A percentile compares a stretch with the other conserved stretches of the same genome.
Conservation (phyloP, 1,284 basidiomycete genomes). For the Lentinus polychrous region DNA sequence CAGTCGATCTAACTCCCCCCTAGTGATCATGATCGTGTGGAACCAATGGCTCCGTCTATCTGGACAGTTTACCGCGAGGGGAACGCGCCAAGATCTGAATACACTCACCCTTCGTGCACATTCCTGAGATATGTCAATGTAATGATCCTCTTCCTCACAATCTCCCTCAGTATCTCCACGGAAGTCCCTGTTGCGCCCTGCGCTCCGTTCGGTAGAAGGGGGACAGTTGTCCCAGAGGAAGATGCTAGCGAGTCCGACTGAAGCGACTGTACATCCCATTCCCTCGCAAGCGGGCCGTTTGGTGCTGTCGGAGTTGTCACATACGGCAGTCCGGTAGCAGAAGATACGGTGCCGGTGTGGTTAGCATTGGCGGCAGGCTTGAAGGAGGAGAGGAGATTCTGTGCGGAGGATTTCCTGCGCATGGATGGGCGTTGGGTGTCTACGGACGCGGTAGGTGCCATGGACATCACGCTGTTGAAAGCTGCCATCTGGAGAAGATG, state of each 20-base stretch:
- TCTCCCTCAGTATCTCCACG: slow-evolving; percentile 67
- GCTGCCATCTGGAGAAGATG: slow-evolving; percentile 11
- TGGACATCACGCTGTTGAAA: slow-evolving; percentile 21
- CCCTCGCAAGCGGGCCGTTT: slow-evolving; percentile 39
- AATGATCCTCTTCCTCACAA: slow-evolving; percentile 77
- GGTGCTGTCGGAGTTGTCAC: slow-evolving; percentile 27
- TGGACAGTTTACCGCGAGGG: slow-evolving; percentile 3
- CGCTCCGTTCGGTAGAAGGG: slow-evolving; percentile 29
- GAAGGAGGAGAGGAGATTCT: slow-evolving; percentile 76
- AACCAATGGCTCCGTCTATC: slow-evolving; percentile 78
- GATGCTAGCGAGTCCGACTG: slow-evolving; percentile 21
- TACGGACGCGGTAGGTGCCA: slow-evolving; percentile 16
- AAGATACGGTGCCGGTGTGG: slow-evolving; percentile 14
- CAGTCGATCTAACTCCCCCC: slow-evolving; percentile 61
- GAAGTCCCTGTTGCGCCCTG: slow-evolving; percentile 54
- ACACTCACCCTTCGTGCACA: slow-evolving; percentile 73
- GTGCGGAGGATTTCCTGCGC: slow-evolving; percentile 78
- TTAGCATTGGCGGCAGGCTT: slow-evolving; percentile 32
- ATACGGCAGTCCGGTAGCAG: slow-evolving; percentile 20
- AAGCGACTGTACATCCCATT: slow-evolving; percentile 59
- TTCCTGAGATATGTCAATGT: slow-evolving; percentile 79
- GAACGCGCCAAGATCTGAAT: slow-evolving; percentile 1
- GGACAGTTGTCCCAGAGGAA: slow-evolving; percentile 6
- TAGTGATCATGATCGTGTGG: slow-evolving; percentile 76
- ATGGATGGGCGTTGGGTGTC: slow-evolving; percentile 48